A percentile compares a stretch with the other conserved stretches of the same genome.
Evolutionary conservation across 176 grass and related monocot genomes (phyloP).

Genomic region (Microstegium vimineum): DNA sequence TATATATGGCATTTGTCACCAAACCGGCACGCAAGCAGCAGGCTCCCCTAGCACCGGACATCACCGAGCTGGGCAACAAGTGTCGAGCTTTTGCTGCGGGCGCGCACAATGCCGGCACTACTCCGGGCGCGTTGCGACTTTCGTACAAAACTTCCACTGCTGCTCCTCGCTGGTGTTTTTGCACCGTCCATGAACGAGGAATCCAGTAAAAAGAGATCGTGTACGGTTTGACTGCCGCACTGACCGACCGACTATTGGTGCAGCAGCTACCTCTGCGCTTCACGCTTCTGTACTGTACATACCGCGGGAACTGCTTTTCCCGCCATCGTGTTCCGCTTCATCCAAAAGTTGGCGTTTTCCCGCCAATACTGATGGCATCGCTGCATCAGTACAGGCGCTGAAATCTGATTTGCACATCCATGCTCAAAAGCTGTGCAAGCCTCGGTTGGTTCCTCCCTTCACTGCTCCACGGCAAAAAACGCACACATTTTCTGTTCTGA

Average conservation of each 20-base stretch:
- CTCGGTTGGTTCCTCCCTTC: too few relatives aligned
- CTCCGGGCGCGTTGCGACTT: too few relatives aligned
- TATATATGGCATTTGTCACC: slow-evolving; percentile 24
- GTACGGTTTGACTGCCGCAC: neutral
- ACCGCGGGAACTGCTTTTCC: neutral
- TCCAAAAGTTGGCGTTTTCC: neutral
- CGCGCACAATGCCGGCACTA: too few relatives aligned
- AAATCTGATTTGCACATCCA: neutral
- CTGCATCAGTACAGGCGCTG: neutral
- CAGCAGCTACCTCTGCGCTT: neutral
- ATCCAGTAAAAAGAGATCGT: too few relatives aligned
- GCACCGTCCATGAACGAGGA: too few relatives aligned
- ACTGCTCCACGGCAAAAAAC: neutral
- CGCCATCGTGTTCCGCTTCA: neutral
- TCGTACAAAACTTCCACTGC: too few relatives aligned
- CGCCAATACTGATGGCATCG: neutral
- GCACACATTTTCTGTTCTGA: neutral
- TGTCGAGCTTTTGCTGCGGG: too few relatives aligned
- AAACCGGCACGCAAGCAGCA: neutral
- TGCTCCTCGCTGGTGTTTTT: too few relatives aligned
- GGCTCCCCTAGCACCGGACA: neutral
- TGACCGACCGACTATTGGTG: neutral
- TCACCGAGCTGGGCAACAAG: too few relatives aligned
- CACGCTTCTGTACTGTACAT: neutral
- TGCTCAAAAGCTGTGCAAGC: neutral